These are phyloP conservation scores for Globisporangium radiosum DNA, from an alignment of 352 stramenopile species.

Conservation along the genomic window DNA sequence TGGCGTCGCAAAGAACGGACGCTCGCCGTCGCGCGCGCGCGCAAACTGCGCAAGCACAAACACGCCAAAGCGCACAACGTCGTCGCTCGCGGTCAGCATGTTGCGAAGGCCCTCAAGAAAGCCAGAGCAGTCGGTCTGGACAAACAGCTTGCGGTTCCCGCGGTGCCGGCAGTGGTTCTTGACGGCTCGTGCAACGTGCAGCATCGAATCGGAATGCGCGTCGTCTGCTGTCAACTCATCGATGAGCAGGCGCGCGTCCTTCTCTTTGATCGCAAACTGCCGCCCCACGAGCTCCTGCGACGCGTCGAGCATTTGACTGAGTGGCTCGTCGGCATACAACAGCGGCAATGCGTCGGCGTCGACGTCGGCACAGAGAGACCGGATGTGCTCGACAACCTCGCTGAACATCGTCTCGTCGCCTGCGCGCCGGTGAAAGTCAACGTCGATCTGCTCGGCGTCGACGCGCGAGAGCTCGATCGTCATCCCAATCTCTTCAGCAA, in stretches of 20 bases:
- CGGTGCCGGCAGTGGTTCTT: constrained; percentile 71
- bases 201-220: constrained; percentile 49
- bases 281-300: constrained; percentile 40
- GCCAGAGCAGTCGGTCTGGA: constrained; percentile 28
- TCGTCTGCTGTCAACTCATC: constrained; percentile 53
- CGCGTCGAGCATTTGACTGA: constrained; percentile 55
- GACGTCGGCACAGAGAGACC: constrained; percentile 43
- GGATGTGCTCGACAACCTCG: constrained; percentile 45
- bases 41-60: constrained; percentile 63
- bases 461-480: constrained; percentile 41
- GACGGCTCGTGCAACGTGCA: constrained; percentile 51
- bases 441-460: constrained; percentile 30
- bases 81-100: constrained; percentile 36
- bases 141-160: constrained; percentile 60
- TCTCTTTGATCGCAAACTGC: constrained; percentile 47
- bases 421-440: constrained; percentile 45
- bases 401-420: constrained; percentile 56
- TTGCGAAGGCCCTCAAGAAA: constrained; percentile 63
- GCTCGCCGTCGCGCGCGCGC: constrained; percentile 25
- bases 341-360: constrained; percentile 46
- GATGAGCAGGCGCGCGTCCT: constrained; percentile 36
- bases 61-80: constrained; percentile 47
- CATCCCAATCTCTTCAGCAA: constrained; percentile 65
- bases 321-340: constrained; percentile 31
- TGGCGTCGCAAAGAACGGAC: constrained; percentile 40